Evolutionary conservation across 169 alveolate species (phyloP), one percentile per base, ranked within the genome.

Genomic region (Eimeria sp.): DNA sequence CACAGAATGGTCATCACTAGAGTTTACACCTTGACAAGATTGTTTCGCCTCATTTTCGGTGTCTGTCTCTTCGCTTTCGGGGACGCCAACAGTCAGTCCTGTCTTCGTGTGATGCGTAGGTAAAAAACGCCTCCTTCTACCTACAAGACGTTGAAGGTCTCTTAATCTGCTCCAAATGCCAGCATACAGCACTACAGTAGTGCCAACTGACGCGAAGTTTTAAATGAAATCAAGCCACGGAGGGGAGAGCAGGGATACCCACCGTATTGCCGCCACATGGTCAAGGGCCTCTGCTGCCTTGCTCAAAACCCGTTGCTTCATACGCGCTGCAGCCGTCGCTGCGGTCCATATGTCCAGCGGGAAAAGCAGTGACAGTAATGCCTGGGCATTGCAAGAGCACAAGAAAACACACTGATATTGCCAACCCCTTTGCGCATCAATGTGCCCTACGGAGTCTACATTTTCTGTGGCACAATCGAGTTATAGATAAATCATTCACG

Each of bases 231-330:
- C 45, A 5, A 27, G 27, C 54, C 67, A 34, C 40, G 40, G 40
- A 34, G 40, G 40, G 40, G 40, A 34, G 27, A 43, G 75, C 7
- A 25, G 76, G 57, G 49, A 0, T 83, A 49, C 94, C 40, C 47
- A 87, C 94, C 94, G 63, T 82, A 87, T 47, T 40, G 94, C 94
- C 45, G 94, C 83, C 65, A 87, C 94, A 16, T 65, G 70, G 45
- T 87, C 94, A 61, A 87, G 94, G 61, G 61, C 27, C 20, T 87
- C 94, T 34, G 83, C 83, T 87, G 94, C 94, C 82, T 87, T 87
- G 94, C 94, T 45, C 49, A 87, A 65, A 25, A 54, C 40, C 34
- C 94, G 80, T 18, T 63, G 94, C 83, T 63, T 61, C 58, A 47
- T 6, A 7, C 94, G 94, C 65, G 49, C 94, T 18, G 83, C 40